Evolutionary conservation across 1,284 basidiomycete genomes (phyloP), one percentile per base, ranked within the genome.

Genomic region (Cutaneotrichosporon sp.): DNA sequence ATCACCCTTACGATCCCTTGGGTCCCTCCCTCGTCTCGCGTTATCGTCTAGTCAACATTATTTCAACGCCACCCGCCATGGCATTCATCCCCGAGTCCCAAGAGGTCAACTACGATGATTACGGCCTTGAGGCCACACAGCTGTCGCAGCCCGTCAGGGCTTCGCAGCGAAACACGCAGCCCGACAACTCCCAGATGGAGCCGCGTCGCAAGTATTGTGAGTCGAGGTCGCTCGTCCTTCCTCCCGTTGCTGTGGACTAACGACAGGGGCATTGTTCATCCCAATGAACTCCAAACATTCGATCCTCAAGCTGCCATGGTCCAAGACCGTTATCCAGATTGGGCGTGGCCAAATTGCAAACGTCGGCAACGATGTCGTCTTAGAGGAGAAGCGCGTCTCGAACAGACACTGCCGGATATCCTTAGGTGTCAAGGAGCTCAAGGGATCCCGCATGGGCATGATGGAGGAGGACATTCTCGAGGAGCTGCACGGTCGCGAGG

Each of bases 281-380:
- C 76, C 80, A 2, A 77, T 73, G 26, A 76, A 76, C 56, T 53
- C 74, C 13, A 57, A 66, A 0, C 76, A 77, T 47, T 64, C 69
- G 13, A 78, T 79, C 34, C 65, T 81, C 31, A 81, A 81, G 62
- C 69, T 80, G 16, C 75, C 76, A n/a, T 81, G 80, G 80, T 66
- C 65, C 11, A 70, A 71, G 31, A 61, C 74, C 0, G 61, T 61
- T 16, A 60, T 78, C 26, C 77, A 78, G 60, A 72, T 81, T 31
- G 80, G 80, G 18, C 73, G 80, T 32, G 78, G 77, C 18, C 69
- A 70, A 0, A 64, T 65, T 11, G 21, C 56, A 56, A 32, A 58
- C 22, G 58, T 71, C 34, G 62, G 59, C 11, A 81, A 81, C 65
- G 75, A 80, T 52, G 68, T 79, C 13, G 68, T 77, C 4, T 64